Percentiles rank a stretch among this genome's conserved stretches.
Evolutionary conservation across 2,329 filamentous ascomycete genomes (phyloP).

Genomic region (Calonectria pauciramosa): DNA sequence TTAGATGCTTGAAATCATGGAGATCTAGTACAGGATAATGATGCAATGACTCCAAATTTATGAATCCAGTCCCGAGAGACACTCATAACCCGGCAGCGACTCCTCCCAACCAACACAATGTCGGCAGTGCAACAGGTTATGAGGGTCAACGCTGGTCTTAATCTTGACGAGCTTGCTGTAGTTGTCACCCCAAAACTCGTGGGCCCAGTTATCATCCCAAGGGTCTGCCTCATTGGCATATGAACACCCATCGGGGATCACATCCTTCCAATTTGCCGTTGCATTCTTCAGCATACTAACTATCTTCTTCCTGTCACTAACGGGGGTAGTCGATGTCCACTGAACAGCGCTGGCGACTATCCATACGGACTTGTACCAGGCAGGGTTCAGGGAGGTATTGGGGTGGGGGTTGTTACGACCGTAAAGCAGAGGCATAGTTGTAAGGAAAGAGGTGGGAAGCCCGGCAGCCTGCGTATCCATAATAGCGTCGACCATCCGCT

Average conservation of each 20-base stretch:
- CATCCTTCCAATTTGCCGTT: neutral
- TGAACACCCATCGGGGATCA: neutral
- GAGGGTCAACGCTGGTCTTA: neutral
- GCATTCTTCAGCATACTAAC: neutral
- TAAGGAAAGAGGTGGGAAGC: neutral
- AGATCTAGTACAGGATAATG: neutral
- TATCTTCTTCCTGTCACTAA: neutral
- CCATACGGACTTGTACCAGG: neutral
- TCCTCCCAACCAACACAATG: neutral
- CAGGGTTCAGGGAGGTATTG: neutral
- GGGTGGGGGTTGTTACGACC: neutral
- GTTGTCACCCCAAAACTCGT: neutral
- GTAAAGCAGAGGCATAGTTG: neutral
- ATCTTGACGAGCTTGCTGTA: neutral
- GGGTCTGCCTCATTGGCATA: neutral
- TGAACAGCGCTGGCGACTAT: neutral
- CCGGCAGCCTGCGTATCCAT: constrained; percentile 1
- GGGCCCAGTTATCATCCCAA: neutral
- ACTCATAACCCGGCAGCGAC: neutral
- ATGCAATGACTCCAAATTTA: neutral
- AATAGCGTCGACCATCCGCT: neutral
- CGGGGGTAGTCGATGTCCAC: neutral
- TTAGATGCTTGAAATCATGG: neutral
- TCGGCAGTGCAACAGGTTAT: neutral
- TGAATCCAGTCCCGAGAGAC: neutral